phyloP scores from a whole-genome alignment of 2,329 filamentous ascomycete species.

The Microascus cirrosus region DNA sequence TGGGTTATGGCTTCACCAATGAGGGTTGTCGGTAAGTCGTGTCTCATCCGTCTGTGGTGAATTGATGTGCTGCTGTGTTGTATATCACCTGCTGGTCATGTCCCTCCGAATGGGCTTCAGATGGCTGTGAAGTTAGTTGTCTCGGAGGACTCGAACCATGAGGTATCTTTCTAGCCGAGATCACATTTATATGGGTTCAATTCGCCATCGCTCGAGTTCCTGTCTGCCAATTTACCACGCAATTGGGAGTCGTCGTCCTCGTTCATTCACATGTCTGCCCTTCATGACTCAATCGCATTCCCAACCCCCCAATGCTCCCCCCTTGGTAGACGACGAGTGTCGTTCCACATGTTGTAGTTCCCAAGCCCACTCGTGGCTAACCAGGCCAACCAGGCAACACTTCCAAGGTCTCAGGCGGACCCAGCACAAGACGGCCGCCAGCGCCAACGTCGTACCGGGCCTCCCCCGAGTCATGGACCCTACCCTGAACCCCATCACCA shows the following conservation, averaged over 20 bases:
- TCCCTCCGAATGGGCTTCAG: neutral
- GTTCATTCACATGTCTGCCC: too few relatives aligned
- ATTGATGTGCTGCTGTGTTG: neutral
- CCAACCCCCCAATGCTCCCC: neutral
- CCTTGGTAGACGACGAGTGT: neutral
- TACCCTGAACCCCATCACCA: conserved; percentile 46
- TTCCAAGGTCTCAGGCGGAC: conserved; percentile 47
- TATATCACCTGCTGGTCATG: neutral
- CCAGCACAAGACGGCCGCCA: conserved; percentile 39
- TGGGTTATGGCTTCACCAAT: conserved; percentile 54
- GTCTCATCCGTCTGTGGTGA: neutral
- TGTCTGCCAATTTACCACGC: too few relatives aligned
- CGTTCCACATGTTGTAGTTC: neutral
- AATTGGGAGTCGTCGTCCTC: too few relatives aligned
- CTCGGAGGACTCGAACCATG: too few relatives aligned
- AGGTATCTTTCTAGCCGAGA: neutral
- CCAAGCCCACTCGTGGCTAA: conserved; percentile 1
- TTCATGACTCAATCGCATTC: neutral
- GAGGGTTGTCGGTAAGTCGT: conserved; percentile 49
- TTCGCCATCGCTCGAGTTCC: too few relatives aligned
- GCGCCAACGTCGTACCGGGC: conserved; percentile 13
- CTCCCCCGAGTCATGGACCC: conserved; percentile 33
- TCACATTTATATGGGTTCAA: too few relatives aligned
- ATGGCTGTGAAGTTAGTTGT: neutral
- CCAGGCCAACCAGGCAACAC: conserved; percentile 35